These are phyloP conservation scores for Claviceps purpurea DNA, from an alignment of 2,329 filamentous ascomycete genomes.

Conservation along the genomic window DNA sequence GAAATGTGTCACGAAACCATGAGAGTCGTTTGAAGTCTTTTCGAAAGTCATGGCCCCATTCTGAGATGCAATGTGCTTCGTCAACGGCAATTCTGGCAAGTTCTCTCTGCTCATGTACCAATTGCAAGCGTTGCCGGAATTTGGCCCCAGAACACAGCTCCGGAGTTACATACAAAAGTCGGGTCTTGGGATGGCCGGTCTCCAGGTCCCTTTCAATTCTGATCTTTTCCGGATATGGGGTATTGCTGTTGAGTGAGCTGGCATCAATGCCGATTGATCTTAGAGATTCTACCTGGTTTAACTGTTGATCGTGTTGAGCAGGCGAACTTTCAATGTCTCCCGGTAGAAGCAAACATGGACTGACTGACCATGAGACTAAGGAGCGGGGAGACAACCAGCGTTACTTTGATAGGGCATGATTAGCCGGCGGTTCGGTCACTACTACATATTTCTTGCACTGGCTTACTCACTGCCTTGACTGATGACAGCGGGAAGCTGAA, in stretches of 20 bases:
- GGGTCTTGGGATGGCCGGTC: constrained; percentile 70
- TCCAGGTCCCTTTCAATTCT: constrained; percentile 68
- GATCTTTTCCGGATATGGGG: constrained; percentile 48
- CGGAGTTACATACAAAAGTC: constrained; percentile 85
- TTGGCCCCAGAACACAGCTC: constrained; percentile 68
- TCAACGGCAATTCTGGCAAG: constrained; percentile 83
- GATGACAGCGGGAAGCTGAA: constrained; percentile 79
- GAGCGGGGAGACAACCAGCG: constrained; percentile 79
- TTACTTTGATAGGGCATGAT: constrained; percentile 39
- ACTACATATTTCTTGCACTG: neutral
- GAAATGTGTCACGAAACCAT: constrained; percentile 74
- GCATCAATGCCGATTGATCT: constrained; percentile 63
- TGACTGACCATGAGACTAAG: constrained; percentile 67
- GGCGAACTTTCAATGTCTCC: neutral
- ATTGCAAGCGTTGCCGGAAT: constrained; percentile 61
- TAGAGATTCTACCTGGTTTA: constrained; percentile 81
- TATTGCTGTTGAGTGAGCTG: constrained; percentile 78
- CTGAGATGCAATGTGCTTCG: constrained; percentile 92
- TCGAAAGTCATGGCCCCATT: constrained; percentile 98
- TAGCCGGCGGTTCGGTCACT: constrained; percentile 3
- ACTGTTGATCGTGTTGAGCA: constrained; percentile 31
- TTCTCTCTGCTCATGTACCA: constrained; percentile 68
- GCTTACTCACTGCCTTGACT: constrained; percentile 63
- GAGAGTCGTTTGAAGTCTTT: constrained; percentile 75
- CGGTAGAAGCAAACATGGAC: constrained; percentile 1